Evolutionary conservation across 768 basidiomycete species (phyloP).

Genomic region (Lentinula aciculospora): DNA sequence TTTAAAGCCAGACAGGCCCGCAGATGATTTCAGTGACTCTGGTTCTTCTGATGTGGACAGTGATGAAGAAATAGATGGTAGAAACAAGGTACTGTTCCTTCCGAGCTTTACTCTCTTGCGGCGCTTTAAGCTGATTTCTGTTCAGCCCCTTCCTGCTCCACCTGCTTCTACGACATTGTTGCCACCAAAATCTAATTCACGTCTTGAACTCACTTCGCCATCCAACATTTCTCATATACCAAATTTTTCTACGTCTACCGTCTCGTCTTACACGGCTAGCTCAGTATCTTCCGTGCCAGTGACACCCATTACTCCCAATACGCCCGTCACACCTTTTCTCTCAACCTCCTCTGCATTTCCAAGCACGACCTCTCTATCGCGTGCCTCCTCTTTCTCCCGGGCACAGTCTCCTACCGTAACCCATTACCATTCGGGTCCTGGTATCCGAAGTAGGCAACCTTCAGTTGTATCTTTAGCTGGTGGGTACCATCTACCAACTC

Average conservation of each 20-base stretch:
- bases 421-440: not conserved
- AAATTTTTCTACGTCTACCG: not conserved
- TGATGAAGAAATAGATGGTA: not conserved
- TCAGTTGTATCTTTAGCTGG: conserved; percentile 4
- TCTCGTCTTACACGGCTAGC: conserved; percentile 2
- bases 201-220: not conserved
- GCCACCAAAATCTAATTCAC: not conserved
- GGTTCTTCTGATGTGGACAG: not conserved
- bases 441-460: conserved; percentile 2
- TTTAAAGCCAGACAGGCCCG: not conserved
- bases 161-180: not conserved
- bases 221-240: not conserved
- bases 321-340: not conserved
- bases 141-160: conserved; percentile 3
- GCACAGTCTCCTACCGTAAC: not conserved
- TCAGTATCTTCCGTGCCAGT: conserved; percentile 1
- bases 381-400: not conserved
- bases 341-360: not conserved
- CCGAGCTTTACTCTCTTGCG: not conserved
- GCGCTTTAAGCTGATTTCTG: not conserved
- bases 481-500: conserved; percentile 5
- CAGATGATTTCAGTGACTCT: not conserved
- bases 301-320: not conserved
- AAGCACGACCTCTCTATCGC: not conserved
- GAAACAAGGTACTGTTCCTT: conserved; percentile 4